Base-by-base conservation (phyloP, 306 rosid genomes). In the Bauhinia variegata region DNA sequence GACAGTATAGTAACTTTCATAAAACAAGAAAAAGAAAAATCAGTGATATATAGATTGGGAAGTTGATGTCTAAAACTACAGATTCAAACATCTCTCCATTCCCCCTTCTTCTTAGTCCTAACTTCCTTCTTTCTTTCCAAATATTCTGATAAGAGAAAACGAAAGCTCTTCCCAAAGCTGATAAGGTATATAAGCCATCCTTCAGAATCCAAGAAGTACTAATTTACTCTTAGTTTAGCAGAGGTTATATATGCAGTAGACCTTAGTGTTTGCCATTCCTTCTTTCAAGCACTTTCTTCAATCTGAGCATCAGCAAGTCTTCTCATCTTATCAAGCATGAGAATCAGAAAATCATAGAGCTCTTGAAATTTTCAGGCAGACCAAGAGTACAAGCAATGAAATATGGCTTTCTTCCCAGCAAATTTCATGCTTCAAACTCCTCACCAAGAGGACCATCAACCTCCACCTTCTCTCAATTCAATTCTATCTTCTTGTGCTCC, bases 391-490 rank as follows among this genome's bases (percentile, higher is more conserved):
- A 19, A 70, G 82, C 62, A 84, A 83, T 86, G 88, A 90, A 76
- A 95, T 90, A 95, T 95, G 97, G 88, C 92, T 63, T 95, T 95
- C 85, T 95, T 95, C 77, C 82, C 88, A 23, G 76, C 97, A 79
- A 90, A 95, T 79, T 95, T 95, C 87, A 88, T 91, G 95, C 81
- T 88, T 10, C 99, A 88, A 79, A 78, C 91, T n/a, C 80, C 96
- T 43, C 97, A 82, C 32, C 87, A 82, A 44, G 85, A 90, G 50
- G 87, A 87, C 60, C 84, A 82, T 57, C 88, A 88, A 37, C 92
- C 82, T 64, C 88, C 84, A 57, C 70, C 87, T 66, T 81, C 95
- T 6, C 88, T 91, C 73, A 91, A 84, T 68, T 86, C 97, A 57
- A 63, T 90, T 54, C 74, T 88, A 28, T 84, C 92, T n/a, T 68